Evolutionary conservation across 2,329 filamentous ascomycete species (phyloP), one percentile per base, ranked within the genome.

Genomic region (Claviceps citrina): DNA sequence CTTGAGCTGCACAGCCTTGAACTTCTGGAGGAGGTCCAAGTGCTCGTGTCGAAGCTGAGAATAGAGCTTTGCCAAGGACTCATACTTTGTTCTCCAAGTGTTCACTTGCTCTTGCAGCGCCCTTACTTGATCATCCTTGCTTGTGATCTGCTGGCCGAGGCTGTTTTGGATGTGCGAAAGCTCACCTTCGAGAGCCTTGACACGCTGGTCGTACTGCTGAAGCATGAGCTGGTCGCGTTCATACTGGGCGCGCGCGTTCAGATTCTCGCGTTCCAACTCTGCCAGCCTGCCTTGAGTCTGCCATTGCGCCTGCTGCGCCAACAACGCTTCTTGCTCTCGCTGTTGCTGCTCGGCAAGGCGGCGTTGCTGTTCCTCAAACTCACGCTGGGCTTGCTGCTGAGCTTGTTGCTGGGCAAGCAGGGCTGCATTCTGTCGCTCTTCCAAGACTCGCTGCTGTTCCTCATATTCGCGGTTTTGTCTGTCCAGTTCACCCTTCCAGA

Each of bases 201-300:
- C 86, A 45, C 89, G 77, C 55, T 85, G 80, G 49, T 98, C 91
- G 56, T 95, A 98, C 56, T 96, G 89, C 60, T 95, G 84, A 32
- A 98, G 70, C 82, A 96, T 85, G 31, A 98, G 68, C 62, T 96
- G 91, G 57, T 98, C 87, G n/a, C 81, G 81, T 60, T 96, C 87
- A 56, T 95, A 96, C 60, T 96, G 91, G 7, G 87, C 84, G 31
- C 91, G 76, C 4, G 91, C 91, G 52, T 91, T 89, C 20, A 98
- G 66, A 50, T 98, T 96, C 62, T 96, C 89, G 43, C 81, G 83
- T 63, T 98, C 89, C 37, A 98, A 68, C 62, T 98, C 91, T 1
- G 89, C 91, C 52, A 98, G 70, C n/a, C 86, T 81, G 30, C 91
- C 91, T 57, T 96, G 87, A 0, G 89, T 96, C 55, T 96, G 89